A percentile compares a stretch with the other conserved stretches of the same genome.
Conservation (phyloP, 345 rosid genomes). For the Combretum micranthum region DNA sequence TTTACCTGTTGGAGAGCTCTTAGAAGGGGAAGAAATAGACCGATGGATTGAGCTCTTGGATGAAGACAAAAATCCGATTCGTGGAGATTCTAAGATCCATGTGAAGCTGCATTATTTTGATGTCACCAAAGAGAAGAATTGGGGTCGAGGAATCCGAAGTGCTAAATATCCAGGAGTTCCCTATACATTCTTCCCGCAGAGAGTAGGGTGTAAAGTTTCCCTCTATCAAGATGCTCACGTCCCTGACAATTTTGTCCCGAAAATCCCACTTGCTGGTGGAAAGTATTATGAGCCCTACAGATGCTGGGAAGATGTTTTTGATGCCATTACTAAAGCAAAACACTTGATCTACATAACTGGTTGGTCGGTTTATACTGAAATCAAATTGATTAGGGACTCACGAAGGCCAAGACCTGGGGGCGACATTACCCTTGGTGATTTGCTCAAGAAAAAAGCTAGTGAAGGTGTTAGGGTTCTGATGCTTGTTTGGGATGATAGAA, state of each 20-base stretch:
- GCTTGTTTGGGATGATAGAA: conserved; percentile 14
- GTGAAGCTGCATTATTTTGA: conserved; percentile 9
- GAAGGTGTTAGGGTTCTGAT: conserved; percentile 5
- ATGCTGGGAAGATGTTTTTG: conserved; percentile 10
- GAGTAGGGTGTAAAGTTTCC: conserved; percentile 33
- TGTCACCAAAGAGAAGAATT: conserved; percentile 6
- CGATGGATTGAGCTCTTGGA: conserved; percentile 3
- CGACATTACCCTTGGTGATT: conserved; percentile 8
- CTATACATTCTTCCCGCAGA: conserved; percentile 29
- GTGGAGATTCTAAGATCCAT: conserved; percentile 5
- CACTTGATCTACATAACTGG: conserved; percentile 13
- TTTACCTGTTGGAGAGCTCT: conserved; percentile 5
- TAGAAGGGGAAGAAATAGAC: conserved; percentile 2
- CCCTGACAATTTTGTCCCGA: conserved; percentile 27
- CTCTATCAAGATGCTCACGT: conserved; percentile 39
- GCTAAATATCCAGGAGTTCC: conserved; percentile 7
- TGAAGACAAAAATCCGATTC: background rate
- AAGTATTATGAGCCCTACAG: conserved; percentile 3
- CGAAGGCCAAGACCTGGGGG: background rate
- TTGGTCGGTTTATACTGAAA: conserved; percentile 11
- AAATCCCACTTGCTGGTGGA: conserved; percentile 8
- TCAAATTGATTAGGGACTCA: conserved; percentile 7
- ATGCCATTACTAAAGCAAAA: conserved; percentile 7
- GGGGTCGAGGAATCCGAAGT: conserved; percentile 10
- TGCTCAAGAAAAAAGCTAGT: conserved; percentile 11